Evolutionary conservation across 208 protist species (phyloP).

Genomic region (Paratrypanosoma confusum): DNA sequence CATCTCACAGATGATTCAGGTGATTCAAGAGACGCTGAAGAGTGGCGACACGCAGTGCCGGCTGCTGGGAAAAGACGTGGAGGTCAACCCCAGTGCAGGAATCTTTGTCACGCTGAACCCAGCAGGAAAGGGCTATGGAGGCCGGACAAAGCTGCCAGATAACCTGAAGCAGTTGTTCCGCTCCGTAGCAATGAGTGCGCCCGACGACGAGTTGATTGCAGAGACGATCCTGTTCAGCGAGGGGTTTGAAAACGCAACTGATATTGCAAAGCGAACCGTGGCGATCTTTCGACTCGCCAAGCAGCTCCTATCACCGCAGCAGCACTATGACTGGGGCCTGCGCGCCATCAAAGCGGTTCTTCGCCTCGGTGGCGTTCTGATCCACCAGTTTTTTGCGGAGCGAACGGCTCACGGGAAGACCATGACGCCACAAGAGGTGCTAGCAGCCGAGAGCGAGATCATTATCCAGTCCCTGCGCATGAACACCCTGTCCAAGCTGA

Average conservation of each 20-base stretch:
- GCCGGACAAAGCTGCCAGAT: slow-evolving; percentile 96
- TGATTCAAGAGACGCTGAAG: slow-evolving; percentile 96
- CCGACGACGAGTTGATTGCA: slow-evolving; percentile 96
- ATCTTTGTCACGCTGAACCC: slow-evolving; percentile 99
- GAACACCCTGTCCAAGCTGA: slow-evolving; percentile 98
- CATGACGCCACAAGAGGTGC: slow-evolving; percentile 40
- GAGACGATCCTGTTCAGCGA: slow-evolving; percentile 97
- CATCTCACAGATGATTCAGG: slow-evolving; percentile 98
- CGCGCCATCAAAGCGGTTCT: slow-evolving; percentile 96
- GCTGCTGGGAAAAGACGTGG: slow-evolving; percentile 85
- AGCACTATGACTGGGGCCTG: slow-evolving; percentile 99
- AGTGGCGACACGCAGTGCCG: slow-evolving; percentile 69
- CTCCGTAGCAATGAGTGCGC: slow-evolving; percentile 97
- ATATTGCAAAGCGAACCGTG: slow-evolving; percentile 89
- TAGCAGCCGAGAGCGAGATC: slow-evolving; percentile 86
- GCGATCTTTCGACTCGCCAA: slow-evolving; percentile 89
- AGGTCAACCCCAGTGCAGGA: slow-evolving; percentile 93
- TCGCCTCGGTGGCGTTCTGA: slow-evolving; percentile 83
- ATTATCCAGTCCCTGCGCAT: slow-evolving; percentile 95
- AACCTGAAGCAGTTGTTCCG: slow-evolving; percentile 99
- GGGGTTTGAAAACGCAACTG: slow-evolving; percentile 93
- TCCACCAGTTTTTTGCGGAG: slow-evolving; percentile 80
- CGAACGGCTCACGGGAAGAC: slow-evolving; percentile 57
- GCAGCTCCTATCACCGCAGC: slow-evolving; percentile 93
- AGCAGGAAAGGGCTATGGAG: slow-evolving; percentile 97